Evolutionary conservation across 2,329 filamentous ascomycete genomes (phyloP), one percentile per base, ranked within the genome.

Genomic region (Orbilia blumenaviensis): DNA sequence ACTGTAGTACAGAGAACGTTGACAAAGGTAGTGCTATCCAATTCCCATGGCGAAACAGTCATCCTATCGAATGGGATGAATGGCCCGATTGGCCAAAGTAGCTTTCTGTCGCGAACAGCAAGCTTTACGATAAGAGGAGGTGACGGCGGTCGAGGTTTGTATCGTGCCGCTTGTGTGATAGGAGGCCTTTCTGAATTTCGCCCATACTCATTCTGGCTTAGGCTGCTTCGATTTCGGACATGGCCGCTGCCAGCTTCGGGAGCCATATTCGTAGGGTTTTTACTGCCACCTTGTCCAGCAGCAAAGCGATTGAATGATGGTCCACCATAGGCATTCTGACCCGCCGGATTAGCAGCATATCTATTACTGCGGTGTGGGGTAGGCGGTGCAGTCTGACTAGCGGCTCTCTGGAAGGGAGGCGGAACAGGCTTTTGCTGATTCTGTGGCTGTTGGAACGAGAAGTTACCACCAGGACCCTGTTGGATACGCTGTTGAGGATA

Each of bases 81-180:
- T 5, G 71, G 63, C 9, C 71, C 71, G 42, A 75, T 60, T 52
- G 71, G 71, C 71, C 71, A 75, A 29, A 75, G 71, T 8, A 75
- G 29, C 21, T 32, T 63, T n/a, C 32, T 50, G 21, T 75, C 23
- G 2, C 64, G 63, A 23, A 68, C 50, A 21, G 54, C 63, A 21
- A 63, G 14, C n/a, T 64, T 75, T 14, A 75, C 71, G 18, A 75
- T 74, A 6, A 62, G 69, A 7, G 69, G 62, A n/a, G 71, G 71
- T 16, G 71, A 68, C 6, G 71, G 63, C 12, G 71, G 36, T 6
- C 63, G 34, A 5, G 50, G 71, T 60, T 56, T 50, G 14, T 75
- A 75, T 56, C 58, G 66, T 29, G 61, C 46, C 7, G 44, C 41
- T 46, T 75, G 71, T 8, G 52, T 18, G 38, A 75, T 50, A 4